Percentiles rank a stretch among this genome's conserved stretches.
phyloP scores from a whole-genome alignment of 2,329 filamentous ascomycete genomes.

The Arthrobotrys megalospora region DNA sequence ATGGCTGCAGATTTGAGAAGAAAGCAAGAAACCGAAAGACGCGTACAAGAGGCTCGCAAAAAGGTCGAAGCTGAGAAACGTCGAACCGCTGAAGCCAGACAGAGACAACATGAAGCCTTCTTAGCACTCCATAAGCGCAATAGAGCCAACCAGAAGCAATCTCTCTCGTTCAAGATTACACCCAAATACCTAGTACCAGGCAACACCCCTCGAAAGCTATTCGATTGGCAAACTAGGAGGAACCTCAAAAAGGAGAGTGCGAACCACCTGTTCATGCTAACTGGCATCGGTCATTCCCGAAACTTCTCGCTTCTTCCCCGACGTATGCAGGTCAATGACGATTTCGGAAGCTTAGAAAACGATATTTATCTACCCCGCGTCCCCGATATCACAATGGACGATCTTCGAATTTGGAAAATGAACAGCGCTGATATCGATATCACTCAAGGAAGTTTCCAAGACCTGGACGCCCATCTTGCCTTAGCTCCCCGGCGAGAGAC shows the following conservation, averaged over 20 bases:
- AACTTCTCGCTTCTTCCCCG: constrained; percentile 43
- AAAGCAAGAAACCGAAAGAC: constrained; percentile 32
- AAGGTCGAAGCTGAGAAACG: constrained; percentile 54
- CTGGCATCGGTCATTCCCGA: constrained; percentile 31
- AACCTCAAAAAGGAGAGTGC: constrained; percentile 30
- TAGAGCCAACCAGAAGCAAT: constrained; percentile 14
- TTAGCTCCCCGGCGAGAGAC: not conserved
- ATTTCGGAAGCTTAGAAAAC: constrained; percentile 34
- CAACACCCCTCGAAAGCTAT: constrained; percentile 37
- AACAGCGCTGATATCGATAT: constrained; percentile 55
- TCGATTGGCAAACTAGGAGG: constrained; percentile 44
- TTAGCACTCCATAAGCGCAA: constrained; percentile 35
- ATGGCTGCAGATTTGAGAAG: constrained; percentile 28
- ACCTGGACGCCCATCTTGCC: constrained; percentile 11
- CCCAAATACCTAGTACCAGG: not conserved
- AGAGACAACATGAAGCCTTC: constrained; percentile 44
- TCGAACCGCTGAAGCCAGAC: constrained; percentile 33
- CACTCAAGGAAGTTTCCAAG: constrained; percentile 7
- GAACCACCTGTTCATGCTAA: constrained; percentile 45
- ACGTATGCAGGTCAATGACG: constrained; percentile 43
- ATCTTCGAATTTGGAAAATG: constrained; percentile 40
- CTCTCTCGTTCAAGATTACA: constrained; percentile 5
- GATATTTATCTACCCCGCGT: constrained; percentile 50
- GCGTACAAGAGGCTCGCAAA: constrained; percentile 44
- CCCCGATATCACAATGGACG: constrained; percentile 30